Percentiles rank a stretch among this genome's conserved stretches.
These are phyloP conservation scores for Cercospora sp. DNA, from an alignment of 2,329 filamentous ascomycete genomes.

Conservation along the genomic window DNA sequence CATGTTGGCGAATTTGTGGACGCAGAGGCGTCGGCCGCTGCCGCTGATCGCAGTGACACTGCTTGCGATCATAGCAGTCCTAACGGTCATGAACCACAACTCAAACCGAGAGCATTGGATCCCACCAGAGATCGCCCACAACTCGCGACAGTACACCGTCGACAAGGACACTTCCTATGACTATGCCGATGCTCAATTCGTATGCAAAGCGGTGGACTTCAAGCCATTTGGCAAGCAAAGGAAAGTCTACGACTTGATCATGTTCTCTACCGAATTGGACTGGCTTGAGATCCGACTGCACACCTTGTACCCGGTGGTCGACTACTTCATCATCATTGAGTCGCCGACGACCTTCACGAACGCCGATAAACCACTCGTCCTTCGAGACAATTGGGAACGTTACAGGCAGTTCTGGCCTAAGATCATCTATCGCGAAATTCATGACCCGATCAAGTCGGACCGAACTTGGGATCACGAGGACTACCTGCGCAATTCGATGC, in stretches of 20 bases:
- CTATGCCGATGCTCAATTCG: constrained; percentile 9
- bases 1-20: constrained; percentile 7
- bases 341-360: constrained; percentile 59
- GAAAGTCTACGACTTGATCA: constrained; percentile 62
- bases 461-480: constrained; percentile 55
- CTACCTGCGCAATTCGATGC: constrained; percentile 58
- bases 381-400: constrained; percentile 54
- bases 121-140: neutral
- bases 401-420: constrained; percentile 58
- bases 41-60: constrained; percentile 2
- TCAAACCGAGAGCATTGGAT: constrained; percentile 9
- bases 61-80: neutral
- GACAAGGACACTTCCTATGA: constrained; percentile 1
- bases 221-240: constrained; percentile 27
- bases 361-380: constrained; percentile 54
- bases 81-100: neutral
- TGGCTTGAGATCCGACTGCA: constrained; percentile 65
- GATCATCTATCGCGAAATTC: constrained; percentile 60
- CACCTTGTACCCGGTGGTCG: constrained; percentile 58
- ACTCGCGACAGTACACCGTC: constrained; percentile 4
- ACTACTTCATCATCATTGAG: constrained; percentile 67
- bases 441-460: constrained; percentile 44
- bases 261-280: constrained; percentile 65
- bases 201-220: constrained; percentile 15
- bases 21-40: constrained; percentile 6